These are phyloP conservation scores for Cercospora sp. DNA, from an alignment of 2,329 filamentous ascomycete species.

Conservation along the genomic window DNA sequence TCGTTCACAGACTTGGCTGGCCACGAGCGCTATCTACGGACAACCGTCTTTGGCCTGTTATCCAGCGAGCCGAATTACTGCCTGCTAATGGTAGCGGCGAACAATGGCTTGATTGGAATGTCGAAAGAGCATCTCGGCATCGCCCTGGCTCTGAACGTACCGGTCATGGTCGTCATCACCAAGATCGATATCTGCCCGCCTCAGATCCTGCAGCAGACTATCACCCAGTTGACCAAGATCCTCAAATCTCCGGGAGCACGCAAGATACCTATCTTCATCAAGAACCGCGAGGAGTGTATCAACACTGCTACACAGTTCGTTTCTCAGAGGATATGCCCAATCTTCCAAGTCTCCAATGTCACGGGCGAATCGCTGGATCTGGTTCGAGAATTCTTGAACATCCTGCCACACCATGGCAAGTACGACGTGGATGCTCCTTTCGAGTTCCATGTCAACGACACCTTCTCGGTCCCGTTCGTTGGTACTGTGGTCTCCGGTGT, in stretches of 20 bases:
- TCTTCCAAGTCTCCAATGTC: slow-evolving; percentile 98
- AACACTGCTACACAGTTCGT: slow-evolving; percentile 96
- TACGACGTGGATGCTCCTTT: slow-evolving; percentile 87
- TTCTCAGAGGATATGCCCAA: slow-evolving; percentile 89
- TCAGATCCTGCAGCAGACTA: slow-evolving; percentile 95
- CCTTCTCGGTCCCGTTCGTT: slow-evolving; percentile 95
- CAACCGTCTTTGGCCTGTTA: slow-evolving; percentile 91
- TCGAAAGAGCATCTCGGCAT: slow-evolving; percentile 92
- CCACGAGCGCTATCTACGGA: slow-evolving; percentile 91
- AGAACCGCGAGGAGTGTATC: slow-evolving; percentile 84
- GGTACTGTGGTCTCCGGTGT: slow-evolving; percentile 96
- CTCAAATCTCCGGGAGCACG: slow-evolving; percentile 89
- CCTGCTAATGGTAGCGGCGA: slow-evolving; percentile 95
- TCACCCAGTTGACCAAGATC: slow-evolving; percentile 87
- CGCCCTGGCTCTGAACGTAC: slow-evolving; percentile 89
- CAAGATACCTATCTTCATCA: slow-evolving; percentile 96
- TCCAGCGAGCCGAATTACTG: slow-evolving; percentile 97
- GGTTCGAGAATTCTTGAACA: slow-evolving; percentile 90
- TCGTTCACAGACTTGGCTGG: slow-evolving; percentile 94
- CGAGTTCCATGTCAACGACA: slow-evolving; percentile 95
- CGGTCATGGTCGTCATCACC: slow-evolving; percentile 68
- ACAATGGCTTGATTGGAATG: slow-evolving; percentile 97
- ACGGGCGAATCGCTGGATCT: slow-evolving; percentile 88
- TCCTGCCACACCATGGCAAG: slow-evolving; percentile 88
- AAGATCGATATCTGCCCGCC: slow-evolving; percentile 99